Evolutionary conservation across 495 filamentous ascomycete genomes (phyloP), one percentile per base, ranked within the genome.

Genomic region (Aspergillus avenaceus): DNA sequence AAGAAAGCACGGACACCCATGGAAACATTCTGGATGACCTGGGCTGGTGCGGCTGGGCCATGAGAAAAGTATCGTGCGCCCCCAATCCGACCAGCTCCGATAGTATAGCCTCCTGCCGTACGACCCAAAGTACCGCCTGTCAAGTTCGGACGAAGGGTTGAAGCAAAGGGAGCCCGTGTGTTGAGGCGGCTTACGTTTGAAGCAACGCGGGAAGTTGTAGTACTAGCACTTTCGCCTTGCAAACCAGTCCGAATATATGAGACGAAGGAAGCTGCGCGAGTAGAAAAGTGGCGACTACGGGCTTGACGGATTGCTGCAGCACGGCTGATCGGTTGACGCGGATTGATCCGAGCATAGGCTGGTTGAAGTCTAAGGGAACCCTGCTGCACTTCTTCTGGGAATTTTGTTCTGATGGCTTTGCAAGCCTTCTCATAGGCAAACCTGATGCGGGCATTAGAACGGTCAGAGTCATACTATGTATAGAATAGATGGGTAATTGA

Each of bases 1-100:
- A 84, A 84, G 67, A 98, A 96, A 1, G 90, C 91, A 5, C 93
- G 84, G 44, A 96, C 83, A 0, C 90, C 93, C 50, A 86, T 82
- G 16, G 89, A 95, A 2, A 97, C 92, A 70, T 96, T 96, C 59
- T 91, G 83, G n/a, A 97, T 77, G 16, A 97, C 89, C 63, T 97
- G 87, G 4, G 91, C 89, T 18, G 87, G 90, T 1, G 84, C 83
- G 3, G 90, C 81, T 8, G 93, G 87, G 0, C 83, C 83, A 67
- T 97, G 92, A 1, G 88, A 92, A 74, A 97, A 98, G 69, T 88
- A 91, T 41, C 93, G 79, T 13, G 83, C 84, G 27, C 88, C 84
- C 25, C 86, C 85, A 29, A 82, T 66, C 14, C 87, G 78, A 16
- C 85, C 86, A 41, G 79, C 78, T 18, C 87, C 85, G 14, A 89